Evolutionary conservation across 257 asterid species (phyloP).

Genomic region (Rhazya stricta): DNA sequence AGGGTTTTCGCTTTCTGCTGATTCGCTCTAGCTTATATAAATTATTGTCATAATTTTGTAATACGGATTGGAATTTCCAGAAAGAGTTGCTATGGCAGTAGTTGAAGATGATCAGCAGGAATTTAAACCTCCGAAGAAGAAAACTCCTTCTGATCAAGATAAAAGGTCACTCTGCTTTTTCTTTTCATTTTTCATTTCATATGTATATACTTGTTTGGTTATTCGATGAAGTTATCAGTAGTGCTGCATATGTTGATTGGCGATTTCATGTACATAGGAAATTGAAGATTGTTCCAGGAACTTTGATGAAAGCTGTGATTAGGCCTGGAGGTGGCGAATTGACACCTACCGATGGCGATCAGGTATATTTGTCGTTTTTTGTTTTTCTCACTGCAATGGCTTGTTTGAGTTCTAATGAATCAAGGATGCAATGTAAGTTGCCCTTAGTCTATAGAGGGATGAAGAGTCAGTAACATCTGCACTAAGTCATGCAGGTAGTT

Average conservation of each 20-base stretch:
- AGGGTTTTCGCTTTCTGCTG: conserved; percentile 3
- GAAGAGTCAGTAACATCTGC: not conserved
- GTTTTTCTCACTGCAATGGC: not conserved
- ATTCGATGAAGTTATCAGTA: not conserved
- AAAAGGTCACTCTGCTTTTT: conserved; percentile 41
- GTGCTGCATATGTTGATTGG: conserved; percentile 1
- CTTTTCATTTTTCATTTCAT: not conserved
- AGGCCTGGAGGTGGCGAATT: conserved; percentile 84
- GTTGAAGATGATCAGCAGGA: conserved; percentile 49
- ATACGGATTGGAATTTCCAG: not conserved
- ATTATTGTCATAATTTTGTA: not conserved
- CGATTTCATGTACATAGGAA: conserved; percentile 41
- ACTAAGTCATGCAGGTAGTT: conserved; percentile 52
- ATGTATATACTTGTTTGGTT: not conserved
- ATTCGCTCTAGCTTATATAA: not conserved
- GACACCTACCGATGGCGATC: conserved; percentile 78
- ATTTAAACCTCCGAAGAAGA: conserved; percentile 49
- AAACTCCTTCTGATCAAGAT: conserved; percentile 64
- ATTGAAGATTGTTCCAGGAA: conserved; percentile 80
- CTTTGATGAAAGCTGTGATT: conserved; percentile 90
- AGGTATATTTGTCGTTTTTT: conserved; percentile 38
- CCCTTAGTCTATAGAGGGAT: not conserved
- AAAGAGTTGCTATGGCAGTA: conserved; percentile 44
- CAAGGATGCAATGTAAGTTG: not conserved
- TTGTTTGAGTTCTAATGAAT: not conserved